Percentiles rank a stretch among this genome's conserved stretches.
These are phyloP conservation scores for Lepidopterella palustris DNA, from an alignment of 495 filamentous ascomycete genomes.

Conservation along the genomic window DNA sequence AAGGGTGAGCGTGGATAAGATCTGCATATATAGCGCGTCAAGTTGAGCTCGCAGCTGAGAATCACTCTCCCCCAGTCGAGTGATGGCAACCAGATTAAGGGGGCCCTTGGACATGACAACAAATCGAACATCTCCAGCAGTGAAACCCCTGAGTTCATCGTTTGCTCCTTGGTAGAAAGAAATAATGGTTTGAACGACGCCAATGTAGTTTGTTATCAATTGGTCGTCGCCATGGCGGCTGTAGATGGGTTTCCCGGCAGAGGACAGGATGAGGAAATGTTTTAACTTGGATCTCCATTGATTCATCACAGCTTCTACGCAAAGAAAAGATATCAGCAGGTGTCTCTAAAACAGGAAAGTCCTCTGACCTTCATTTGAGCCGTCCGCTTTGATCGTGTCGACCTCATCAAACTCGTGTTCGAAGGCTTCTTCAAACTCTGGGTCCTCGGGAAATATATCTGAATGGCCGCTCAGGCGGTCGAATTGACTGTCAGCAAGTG, in stretches of 20 bases:
- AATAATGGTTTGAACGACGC: constrained; percentile 95
- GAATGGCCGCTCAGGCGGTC: constrained; percentile 37
- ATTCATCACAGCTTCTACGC: constrained; percentile 46
- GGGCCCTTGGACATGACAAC: constrained; percentile 76
- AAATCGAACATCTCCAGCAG: constrained; percentile 75
- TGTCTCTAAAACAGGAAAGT: constrained; percentile 8
- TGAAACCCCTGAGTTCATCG: constrained; percentile 72
- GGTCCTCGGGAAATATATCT: constrained; percentile 46
- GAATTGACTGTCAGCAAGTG: constrained; percentile 52
- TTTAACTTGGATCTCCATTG: constrained; percentile 86
- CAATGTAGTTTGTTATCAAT: constrained; percentile 85
- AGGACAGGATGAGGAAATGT: constrained; percentile 92
- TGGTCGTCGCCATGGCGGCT: constrained; percentile 87
- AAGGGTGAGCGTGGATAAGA: constrained; percentile 87
- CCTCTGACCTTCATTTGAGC: constrained; percentile 58
- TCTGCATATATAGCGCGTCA: constrained; percentile 95
- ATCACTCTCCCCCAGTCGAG: constrained; percentile 83
- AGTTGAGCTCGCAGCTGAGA: constrained; percentile 79
- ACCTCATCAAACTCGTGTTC: constrained; percentile 72
- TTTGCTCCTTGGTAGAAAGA: constrained; percentile 84
- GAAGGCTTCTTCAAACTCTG: constrained; percentile 54
- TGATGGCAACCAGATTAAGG: constrained; percentile 89
- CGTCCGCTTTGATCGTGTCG: constrained; percentile 54
- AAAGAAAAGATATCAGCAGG: constrained; percentile 19
- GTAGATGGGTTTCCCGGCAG: constrained; percentile 97